Conservation (phyloP, 2,329 filamentous ascomycete species). For the Aspergillus brunneoviolaceus region DNA sequence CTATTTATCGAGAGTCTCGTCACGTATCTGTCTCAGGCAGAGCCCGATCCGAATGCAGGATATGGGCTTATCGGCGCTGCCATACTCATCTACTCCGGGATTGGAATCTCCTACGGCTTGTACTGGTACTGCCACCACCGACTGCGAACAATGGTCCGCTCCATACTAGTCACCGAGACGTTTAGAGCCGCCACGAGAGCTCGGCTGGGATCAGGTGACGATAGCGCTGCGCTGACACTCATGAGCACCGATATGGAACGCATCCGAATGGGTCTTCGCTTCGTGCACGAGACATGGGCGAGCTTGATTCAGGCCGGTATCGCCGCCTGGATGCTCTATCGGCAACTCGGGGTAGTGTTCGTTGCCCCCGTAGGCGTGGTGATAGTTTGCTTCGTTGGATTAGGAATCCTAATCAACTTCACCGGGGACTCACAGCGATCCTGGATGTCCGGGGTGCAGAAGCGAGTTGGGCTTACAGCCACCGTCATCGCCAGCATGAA, state of each 20-base stretch:
- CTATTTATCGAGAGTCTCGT: too few species aligned
- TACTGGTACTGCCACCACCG: neutral
- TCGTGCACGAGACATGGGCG: neutral
- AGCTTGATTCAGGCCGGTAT: too few species aligned
- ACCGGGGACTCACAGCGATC: neutral
- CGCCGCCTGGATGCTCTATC: neutral
- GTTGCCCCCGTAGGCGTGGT: too few species aligned
- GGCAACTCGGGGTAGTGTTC: neutral
- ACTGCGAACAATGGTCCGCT: neutral
- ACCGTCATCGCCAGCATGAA: neutral
- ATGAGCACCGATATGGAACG: neutral
- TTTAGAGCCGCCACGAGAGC: too few species aligned
- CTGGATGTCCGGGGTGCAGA: neutral
- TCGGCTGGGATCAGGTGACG: too few species aligned
- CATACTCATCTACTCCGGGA: neutral
- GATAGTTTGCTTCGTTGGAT: too few species aligned
- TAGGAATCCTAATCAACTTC: neutral
- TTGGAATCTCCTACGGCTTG: neutral
- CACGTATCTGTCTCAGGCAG: too few species aligned
- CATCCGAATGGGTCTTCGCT: neutral
- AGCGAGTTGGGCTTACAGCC: neutral
- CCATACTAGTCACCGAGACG: neutral
- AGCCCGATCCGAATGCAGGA: too few species aligned
- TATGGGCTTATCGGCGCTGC: neutral
- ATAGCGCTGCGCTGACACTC: neutral